A percentile compares a stretch with the other conserved stretches of the same genome.
Evolutionary conservation across 345 rosid species (phyloP).

Genomic region (Syzygium aqueum): DNA sequence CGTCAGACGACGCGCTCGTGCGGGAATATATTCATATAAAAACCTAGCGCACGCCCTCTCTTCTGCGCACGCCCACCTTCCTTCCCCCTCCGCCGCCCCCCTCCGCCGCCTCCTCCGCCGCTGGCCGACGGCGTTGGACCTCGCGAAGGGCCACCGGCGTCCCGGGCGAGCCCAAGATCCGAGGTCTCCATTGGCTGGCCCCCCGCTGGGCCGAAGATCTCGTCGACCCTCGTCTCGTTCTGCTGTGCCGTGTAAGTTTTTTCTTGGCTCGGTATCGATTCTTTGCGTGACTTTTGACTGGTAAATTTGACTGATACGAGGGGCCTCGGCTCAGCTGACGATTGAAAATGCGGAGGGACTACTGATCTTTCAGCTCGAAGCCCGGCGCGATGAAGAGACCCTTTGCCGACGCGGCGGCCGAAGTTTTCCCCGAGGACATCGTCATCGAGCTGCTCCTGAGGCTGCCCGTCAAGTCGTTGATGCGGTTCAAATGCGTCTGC

Average conservation of each 20-base stretch:
- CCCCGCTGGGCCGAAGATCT: neutral
- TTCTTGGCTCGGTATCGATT: neutral
- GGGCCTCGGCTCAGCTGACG: too few relatives aligned
- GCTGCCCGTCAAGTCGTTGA: neutral
- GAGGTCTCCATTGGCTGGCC: too few relatives aligned
- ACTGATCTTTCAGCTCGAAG: too few relatives aligned
- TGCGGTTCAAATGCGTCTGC: conserved; percentile 3
- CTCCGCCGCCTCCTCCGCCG: neutral
- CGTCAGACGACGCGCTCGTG: too few relatives aligned
- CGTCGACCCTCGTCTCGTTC: neutral
- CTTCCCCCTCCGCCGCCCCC: too few relatives aligned
- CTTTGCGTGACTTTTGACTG: neutral
- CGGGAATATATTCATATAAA: too few relatives aligned
- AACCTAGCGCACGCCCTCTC: neutral
- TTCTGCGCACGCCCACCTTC: too few relatives aligned
- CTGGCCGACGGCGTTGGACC: neutral
- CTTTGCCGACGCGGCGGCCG: neutral
- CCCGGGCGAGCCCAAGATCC: neutral
- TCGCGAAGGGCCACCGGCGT: neutral
- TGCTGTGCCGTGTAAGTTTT: neutral
- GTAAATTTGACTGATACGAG: too few relatives aligned
- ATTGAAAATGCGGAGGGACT: neutral
- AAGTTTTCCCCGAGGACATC: neutral
- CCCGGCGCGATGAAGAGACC: neutral
- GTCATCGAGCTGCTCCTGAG: neutral